Percentiles rank a stretch among this genome's conserved stretches.
These are phyloP conservation scores for Clitoria ternatea DNA, from an alignment of 306 rosid species.

Conservation along the genomic window DNA sequence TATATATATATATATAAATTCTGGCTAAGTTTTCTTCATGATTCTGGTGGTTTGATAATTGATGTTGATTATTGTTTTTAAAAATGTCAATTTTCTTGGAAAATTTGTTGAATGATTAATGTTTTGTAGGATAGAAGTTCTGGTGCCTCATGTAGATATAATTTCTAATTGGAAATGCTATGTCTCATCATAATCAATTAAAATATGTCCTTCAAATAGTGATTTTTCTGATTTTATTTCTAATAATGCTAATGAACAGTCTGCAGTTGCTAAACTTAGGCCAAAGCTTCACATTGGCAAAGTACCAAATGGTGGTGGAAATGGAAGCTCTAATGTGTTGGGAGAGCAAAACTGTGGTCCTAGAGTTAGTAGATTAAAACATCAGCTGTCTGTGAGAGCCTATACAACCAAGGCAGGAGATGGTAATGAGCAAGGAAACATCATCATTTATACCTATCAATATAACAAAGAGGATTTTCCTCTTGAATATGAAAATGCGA, in stretches of 20 bases:
- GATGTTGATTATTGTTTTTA: neutral
- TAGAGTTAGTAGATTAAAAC: slow-evolving; percentile 60
- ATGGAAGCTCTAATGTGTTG: slow-evolving; percentile 56
- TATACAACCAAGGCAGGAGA: slow-evolving; percentile 72
- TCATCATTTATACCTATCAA: slow-evolving; percentile 65
- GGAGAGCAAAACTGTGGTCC: slow-evolving; percentile 93
- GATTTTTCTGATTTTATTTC: slow-evolving; percentile 58
- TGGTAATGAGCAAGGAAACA: slow-evolving; percentile 64
- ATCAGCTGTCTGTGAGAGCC: slow-evolving; percentile 61
- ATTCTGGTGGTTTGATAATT: neutral
- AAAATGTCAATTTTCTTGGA: neutral
- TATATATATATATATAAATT: neutral
- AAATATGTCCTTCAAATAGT: slow-evolving; percentile 38
- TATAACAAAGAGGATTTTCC: slow-evolving; percentile 77
- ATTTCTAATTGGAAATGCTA: slow-evolving; percentile 45
- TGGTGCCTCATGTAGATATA: slow-evolving; percentile 46
- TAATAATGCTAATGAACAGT: slow-evolving; percentile 50
- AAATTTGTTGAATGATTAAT: neutral
- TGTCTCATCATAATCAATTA: slow-evolving; percentile 48
- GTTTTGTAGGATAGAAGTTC: slow-evolving; percentile 48
- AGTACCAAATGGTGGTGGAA: slow-evolving; percentile 40
- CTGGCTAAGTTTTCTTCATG: neutral
- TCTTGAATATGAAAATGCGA: slow-evolving; percentile 60
- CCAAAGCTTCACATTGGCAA: slow-evolving; percentile 49
- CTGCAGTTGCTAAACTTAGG: slow-evolving; percentile 42